Percentiles rank a stretch among this genome's conserved stretches.
phyloP scores from a whole-genome alignment of 2,329 filamentous ascomycete genomes.

The Coniella vitis region DNA sequence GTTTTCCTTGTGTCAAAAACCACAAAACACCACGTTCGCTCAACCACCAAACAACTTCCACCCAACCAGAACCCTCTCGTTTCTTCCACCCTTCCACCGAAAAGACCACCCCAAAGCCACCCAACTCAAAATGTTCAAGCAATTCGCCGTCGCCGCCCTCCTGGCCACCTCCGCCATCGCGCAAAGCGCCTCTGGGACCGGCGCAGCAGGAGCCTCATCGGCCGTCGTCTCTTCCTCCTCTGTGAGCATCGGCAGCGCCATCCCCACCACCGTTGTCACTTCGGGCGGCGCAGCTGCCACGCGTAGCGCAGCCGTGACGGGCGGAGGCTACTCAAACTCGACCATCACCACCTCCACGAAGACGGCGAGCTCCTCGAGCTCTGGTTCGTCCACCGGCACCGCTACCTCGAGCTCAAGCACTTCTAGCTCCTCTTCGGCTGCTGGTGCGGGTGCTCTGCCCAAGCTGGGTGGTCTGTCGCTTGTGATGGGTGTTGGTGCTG shows the following conservation, averaged over 20 bases:
- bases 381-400: neutral
- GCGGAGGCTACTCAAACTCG: neutral
- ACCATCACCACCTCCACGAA: neutral
- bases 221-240: neutral
- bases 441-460: neutral
- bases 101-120: neutral
- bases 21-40: neutral
- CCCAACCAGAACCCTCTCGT: neutral
- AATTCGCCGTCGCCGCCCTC: slow-evolving; percentile 4
- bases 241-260: neutral
- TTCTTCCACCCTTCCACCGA: too few species aligned
- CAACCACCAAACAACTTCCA: neutral
- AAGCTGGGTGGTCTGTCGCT: slow-evolving; percentile 4
- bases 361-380: neutral
- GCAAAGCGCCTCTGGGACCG: neutral
- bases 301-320: neutral
- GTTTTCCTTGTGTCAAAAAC: neutral
- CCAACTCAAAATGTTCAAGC: slow-evolving; percentile 1
- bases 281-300: neutral
- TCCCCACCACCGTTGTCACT: neutral
- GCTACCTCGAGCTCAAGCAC: neutral
- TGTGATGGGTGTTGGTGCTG: slow-evolving; percentile 3
- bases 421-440: neutral
- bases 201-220: neutral
- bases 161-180: slow-evolving; percentile 6